These are phyloP conservation scores for Amanita pseudoporphyria DNA, from an alignment of 768 basidiomycete genomes.

Conservation along the genomic window DNA sequence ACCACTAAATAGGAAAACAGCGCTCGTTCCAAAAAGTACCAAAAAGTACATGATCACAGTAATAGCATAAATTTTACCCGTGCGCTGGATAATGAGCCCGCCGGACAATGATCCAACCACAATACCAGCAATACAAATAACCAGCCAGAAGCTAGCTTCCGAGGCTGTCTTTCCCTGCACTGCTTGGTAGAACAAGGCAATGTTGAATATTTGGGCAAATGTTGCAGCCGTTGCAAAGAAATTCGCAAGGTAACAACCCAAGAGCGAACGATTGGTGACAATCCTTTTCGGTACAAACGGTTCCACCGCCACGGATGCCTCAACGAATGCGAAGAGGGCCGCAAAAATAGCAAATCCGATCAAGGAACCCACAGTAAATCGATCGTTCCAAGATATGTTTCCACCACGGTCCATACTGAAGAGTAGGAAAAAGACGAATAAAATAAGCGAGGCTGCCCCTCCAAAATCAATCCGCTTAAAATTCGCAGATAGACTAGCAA, in stretches of 20 bases:
- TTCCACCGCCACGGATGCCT: conserved; percentile 40
- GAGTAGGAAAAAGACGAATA: conserved; percentile 47
- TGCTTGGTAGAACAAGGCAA: conserved; percentile 51
- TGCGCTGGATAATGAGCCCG: conserved; percentile 47
- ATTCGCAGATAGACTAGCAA: conserved; percentile 35
- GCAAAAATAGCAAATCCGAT: conserved; percentile 23
- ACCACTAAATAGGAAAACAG: conserved; percentile 31
- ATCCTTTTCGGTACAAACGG: conserved; percentile 52
- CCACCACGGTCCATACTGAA: conserved; percentile 47
- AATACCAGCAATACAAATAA: conserved; percentile 36
- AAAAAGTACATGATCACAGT: conserved; percentile 33
- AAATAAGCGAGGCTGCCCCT: conserved; percentile 45
- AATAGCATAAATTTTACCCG: conserved; percentile 45
- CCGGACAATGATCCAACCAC: conserved; percentile 40
- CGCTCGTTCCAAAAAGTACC: conserved; percentile 28
- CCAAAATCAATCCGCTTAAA: conserved; percentile 54
- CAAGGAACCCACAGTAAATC: conserved; percentile 27
- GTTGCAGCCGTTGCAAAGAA: conserved; percentile 41
- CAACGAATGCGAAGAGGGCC: conserved; percentile 33
- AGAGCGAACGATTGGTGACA: conserved; percentile 36
- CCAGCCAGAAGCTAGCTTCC: conserved; percentile 41
- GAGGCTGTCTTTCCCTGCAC: conserved; percentile 38
- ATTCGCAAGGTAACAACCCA: conserved; percentile 50
- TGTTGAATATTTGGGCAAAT: conserved; percentile 39
- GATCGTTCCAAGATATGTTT: conserved; percentile 37